phyloP scores from a whole-genome alignment of 495 filamentous ascomycete genomes.

The Cairneyella variabilis region DNA sequence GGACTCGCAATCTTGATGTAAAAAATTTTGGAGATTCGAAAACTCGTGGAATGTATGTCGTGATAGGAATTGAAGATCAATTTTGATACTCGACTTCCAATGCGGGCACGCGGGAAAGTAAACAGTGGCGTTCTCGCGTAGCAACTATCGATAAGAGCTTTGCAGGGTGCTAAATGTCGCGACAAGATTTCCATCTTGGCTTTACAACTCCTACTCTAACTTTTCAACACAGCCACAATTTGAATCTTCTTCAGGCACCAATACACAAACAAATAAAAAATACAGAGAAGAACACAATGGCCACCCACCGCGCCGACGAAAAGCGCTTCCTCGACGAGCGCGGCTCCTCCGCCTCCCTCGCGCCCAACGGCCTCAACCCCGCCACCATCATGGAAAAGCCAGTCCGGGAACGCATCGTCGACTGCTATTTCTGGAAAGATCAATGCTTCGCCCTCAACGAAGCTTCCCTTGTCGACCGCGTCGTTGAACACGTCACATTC shows the following conservation, averaged over 20 bases:
- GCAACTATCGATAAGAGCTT: slow-evolving; percentile 7
- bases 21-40: no score
- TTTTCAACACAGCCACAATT: background rate
- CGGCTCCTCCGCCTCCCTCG: slow-evolving; percentile 46
- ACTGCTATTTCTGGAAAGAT: slow-evolving; percentile 97
- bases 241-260: background rate
- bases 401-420: slow-evolving; percentile 89
- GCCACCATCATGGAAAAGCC: slow-evolving; percentile 88
- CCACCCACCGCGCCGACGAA: slow-evolving; percentile 65
- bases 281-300: background rate
- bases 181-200: background rate
- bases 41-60: no score
- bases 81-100: no score
- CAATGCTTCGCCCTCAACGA: slow-evolving; percentile 96
- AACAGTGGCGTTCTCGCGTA: background rate
- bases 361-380: slow-evolving; percentile 74
- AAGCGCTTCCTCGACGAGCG: slow-evolving; percentile 75
- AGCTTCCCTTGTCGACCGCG: slow-evolving; percentile 83
- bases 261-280: background rate
- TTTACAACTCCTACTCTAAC: background rate
- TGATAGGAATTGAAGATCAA: no score
- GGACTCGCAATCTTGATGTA: no score
- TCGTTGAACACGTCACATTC: slow-evolving; percentile 70
- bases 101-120: no score
- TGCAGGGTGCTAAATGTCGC: no score